Conservation (phyloP, 2,329 filamentous ascomycete genomes). For the Dendryphion nanum region DNA sequence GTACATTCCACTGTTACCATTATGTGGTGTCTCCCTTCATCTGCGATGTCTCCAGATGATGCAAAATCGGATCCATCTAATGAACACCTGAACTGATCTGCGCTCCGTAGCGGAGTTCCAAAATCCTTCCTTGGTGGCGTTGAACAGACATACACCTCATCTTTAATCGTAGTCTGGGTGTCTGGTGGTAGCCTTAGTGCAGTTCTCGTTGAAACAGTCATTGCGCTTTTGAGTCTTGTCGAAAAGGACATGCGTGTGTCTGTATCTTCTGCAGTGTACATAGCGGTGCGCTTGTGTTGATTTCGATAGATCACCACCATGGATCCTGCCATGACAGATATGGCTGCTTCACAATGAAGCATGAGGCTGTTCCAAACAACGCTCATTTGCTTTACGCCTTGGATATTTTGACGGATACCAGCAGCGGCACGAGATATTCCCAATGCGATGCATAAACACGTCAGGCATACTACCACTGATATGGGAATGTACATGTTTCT, state of each 20-base stretch:
- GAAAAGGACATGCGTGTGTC: not conserved
- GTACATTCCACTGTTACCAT: not conserved
- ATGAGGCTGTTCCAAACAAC: slow-evolving; percentile 10
- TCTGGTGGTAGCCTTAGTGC: no score
- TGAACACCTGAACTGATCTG: no score
- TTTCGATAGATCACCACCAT: slow-evolving; percentile 7
- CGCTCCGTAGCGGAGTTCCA: no score
- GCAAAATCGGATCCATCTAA: no score
- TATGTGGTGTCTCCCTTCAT: not conserved
- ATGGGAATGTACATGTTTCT: slow-evolving; percentile 10
- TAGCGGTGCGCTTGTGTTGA: not conserved
- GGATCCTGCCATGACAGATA: slow-evolving; percentile 12
- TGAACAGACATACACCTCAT: no score
- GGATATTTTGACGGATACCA: slow-evolving; percentile 3
- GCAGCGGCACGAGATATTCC: slow-evolving; percentile 9
- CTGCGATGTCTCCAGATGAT: no score
- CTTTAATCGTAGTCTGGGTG: no score
- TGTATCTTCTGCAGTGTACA: not conserved
- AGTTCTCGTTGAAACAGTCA: no score
- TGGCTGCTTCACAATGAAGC: slow-evolving; percentile 12
- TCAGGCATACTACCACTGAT: slow-evolving; percentile 9
- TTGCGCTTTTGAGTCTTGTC: no score
- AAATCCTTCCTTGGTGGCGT: no score
- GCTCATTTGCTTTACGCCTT: slow-evolving; percentile 4
- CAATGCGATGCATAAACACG: slow-evolving; percentile 9